These are phyloP conservation scores for Sporothrix protearum DNA, from an alignment of 2,329 filamentous ascomycete species.

Conservation along the genomic window DNA sequence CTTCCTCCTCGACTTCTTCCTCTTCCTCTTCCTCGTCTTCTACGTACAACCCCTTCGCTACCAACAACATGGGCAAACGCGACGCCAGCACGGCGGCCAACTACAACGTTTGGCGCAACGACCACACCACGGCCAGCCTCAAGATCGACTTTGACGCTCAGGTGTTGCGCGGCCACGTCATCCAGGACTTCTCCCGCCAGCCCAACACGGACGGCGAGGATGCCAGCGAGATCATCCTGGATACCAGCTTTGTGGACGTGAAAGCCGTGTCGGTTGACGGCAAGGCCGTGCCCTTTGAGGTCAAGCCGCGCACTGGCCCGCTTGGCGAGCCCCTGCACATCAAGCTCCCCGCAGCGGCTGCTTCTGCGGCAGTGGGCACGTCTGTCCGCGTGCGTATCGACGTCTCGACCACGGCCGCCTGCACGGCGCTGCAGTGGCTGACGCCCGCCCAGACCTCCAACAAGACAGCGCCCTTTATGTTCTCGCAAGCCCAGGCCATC, in stretches of 20 bases:
- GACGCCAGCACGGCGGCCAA: constrained; percentile 92
- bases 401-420: constrained; percentile 78
- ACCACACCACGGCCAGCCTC: constrained; percentile 77
- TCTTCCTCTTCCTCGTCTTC: constrained; percentile 2
- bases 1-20: not conserved
- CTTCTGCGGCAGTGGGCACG: constrained; percentile 47
- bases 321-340: constrained; percentile 71
- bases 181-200: constrained; percentile 71
- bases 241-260: constrained; percentile 81
- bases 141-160: constrained; percentile 80
- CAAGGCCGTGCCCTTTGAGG: constrained; percentile 60
- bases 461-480: constrained; percentile 95
- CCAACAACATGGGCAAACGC: constrained; percentile 39
- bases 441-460: constrained; percentile 90
- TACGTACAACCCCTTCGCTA: constrained; percentile 16
- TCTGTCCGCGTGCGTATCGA: constrained; percentile 59
- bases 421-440: constrained; percentile 93
- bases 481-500: constrained; percentile 96
- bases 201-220: constrained; percentile 42
- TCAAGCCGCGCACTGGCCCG: constrained; percentile 67
- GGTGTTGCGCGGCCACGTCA: constrained; percentile 71
- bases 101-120: constrained; percentile 82
- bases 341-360: constrained; percentile 43
- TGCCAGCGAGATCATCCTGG: constrained; percentile 67
- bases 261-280: constrained; percentile 67